Base-by-base conservation (phyloP, 495 filamentous ascomycete genomes). In the Aspergillus cavernicola region DNA sequence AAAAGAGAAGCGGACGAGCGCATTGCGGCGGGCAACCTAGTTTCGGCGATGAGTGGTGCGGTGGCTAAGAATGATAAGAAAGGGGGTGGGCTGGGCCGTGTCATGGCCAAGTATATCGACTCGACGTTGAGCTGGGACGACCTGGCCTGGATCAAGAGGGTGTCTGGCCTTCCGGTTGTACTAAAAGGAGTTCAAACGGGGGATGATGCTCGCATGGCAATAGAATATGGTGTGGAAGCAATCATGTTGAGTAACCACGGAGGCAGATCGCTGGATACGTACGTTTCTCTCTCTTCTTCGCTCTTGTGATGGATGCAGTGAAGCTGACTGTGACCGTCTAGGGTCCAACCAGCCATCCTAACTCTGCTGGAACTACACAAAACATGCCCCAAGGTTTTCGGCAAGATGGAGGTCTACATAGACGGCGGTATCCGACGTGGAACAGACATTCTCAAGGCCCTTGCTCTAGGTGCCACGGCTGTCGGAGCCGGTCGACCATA, bases 1-100 rank as follows among this genome's bases (percentile, higher is more conserved):
- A 96, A 96, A 68, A 76, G 90, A 42, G 90, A 96, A 75, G 80
- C 84, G 24, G 90, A 96, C 66, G 90, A 95, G 64, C 68, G 81
- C 2, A 67, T 67, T 3, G 73, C 76, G n/a, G 68, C 78, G 1
- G 76, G 80, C 35, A 75, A 80, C 33, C 63, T 40, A 19, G 53
- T 79, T 3, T 56, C 70, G 8, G 76, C 76, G 0, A 80, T 82
- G 68, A 79, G 72, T 24, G 75, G 71, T 0, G 67, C 72, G 10
- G 68, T 66, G 31, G 73, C 76, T 0, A 66, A 64, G 32, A 80
- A 80, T 41, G 85, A 89, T 41, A 67, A 65, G 7, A 80, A 79
- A 45, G 84, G 85, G 2, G 80, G 81, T 0, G 80, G 80, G 2
- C 62, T 89, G 39, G 84, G 81, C 3, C 64, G 85, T 19, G 66